Base-by-base conservation (phyloP, 805 yeast genomes). In the Kodamaea sagamina region DNA sequence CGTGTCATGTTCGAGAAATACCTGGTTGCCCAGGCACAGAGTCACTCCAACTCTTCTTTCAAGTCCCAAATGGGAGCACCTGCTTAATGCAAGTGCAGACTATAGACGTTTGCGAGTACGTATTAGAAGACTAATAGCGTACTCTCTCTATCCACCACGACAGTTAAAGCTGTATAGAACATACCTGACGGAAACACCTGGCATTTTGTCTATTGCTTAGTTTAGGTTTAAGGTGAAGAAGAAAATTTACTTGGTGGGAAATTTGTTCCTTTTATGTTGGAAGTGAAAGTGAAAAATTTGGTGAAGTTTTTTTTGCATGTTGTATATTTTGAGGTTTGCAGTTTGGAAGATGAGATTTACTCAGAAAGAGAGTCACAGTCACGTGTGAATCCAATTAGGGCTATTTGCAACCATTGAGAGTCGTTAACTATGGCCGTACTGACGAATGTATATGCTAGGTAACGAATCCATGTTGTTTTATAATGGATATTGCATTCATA, bases 101-200 rank as follows among this genome's bases (percentile, higher is more conserved):
- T 42, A 42, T 42, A 42, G 41, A 42, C 45, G 45, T 31, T 39
- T 42, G 44, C 45, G 45, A 36, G 41, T 21, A 41, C 19, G 27
- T 28, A 25, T 25, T 25, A 10, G 13, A 17, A 22, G 26, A 29
- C 19, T 29, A 8, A 27, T 21, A 8, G 40, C 12, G 36, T 25
- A 43, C 47, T 36, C 58, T 53, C 54, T 41, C 57, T 47, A 52
- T 54, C 60, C 58, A 54, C 60, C 59, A 57, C 58, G 56, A 57
- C 58, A 54, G 50, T 42, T 29, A 11, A 39, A 25, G 39, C 34
- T 13, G 34, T 24, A 43, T 47, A 36, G 34, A 40, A 86, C 95
- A 70, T 86, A 87, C 96, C 92, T 88, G 75, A 89, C 96, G 80
- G 96, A 84, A 83, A 84, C 90, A 87, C 96, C 96, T 82, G 95